Percentiles rank a stretch among this genome's conserved stretches.
Conservation (phyloP, 441 rosid genomes). For the Viola pubescens region DNA sequence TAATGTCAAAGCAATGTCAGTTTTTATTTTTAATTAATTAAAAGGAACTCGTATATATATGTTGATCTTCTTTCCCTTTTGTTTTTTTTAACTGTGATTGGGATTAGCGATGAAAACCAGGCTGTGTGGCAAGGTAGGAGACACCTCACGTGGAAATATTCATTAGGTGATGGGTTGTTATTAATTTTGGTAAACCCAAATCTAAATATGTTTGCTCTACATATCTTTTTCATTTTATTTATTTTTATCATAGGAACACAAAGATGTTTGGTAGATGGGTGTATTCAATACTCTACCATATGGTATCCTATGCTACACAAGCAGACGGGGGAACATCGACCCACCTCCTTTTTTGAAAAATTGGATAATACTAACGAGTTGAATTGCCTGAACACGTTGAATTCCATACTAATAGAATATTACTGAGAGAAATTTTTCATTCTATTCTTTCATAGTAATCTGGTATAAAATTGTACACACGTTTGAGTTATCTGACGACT, state of each 20-base stretch:
- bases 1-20: too few species aligned
- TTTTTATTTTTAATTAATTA: too few species aligned
- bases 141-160: slow-evolving; percentile 48
- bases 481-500: too few species aligned
- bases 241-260: not conserved
- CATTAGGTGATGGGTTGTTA: slow-evolving; percentile 21
- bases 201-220: slow-evolving; percentile 8
- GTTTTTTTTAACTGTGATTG: not conserved
- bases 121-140: slow-evolving; percentile 13
- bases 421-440: too few species aligned
- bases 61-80: too few species aligned
- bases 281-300: slow-evolving; percentile 15
- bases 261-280: slow-evolving; percentile 6
- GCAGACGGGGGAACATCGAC: not conserved
- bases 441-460: too few species aligned
- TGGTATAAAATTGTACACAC: too few species aligned
- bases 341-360: not conserved
- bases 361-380: not conserved
- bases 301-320: slow-evolving; percentile 30
- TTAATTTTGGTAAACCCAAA: slow-evolving; percentile 23
- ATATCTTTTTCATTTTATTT: too few species aligned
- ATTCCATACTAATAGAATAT: too few species aligned
- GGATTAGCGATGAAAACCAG: slow-evolving; percentile 16
- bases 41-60: too few species aligned
- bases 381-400: too few species aligned